phyloP scores from a whole-genome alignment of 1,284 basidiomycete genomes.

The Malassezia brasiliensis region DNA sequence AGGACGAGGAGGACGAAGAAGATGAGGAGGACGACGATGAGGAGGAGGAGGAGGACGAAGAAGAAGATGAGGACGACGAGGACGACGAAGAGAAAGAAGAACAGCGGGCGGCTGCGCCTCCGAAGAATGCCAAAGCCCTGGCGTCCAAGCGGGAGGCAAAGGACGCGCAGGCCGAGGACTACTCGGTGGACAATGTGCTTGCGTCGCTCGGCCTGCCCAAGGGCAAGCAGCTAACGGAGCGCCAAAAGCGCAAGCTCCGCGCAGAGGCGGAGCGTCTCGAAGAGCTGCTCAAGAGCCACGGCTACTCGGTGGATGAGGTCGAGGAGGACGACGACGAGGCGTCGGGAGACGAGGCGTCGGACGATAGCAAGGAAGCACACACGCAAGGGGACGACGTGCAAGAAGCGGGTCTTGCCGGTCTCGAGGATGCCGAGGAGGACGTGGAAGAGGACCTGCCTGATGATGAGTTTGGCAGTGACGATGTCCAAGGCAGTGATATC shows the following conservation, averaged over 20 bases:
- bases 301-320: constrained; percentile 25
- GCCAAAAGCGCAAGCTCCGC: constrained; percentile 42
- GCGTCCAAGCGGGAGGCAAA: constrained; percentile 9
- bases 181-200: constrained; percentile 11
- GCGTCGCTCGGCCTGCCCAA: constrained; percentile 28
- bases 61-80: constrained; percentile 22
- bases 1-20: constrained; percentile 19
- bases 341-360: constrained; percentile 25
- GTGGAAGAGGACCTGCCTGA: constrained; percentile 13
- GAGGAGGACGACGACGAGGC: constrained; percentile 17
- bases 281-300: constrained; percentile 41
- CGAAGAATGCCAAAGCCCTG: background rate
- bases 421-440: constrained; percentile 26
- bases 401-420: constrained; percentile 13
- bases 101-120: constrained; percentile 3
- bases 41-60: constrained; percentile 17
- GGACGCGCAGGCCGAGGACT: background rate
- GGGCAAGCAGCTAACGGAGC: constrained; percentile 33
- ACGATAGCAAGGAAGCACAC: constrained; percentile 25
- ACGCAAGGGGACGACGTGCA: constrained; percentile 2
- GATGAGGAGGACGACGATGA: constrained; percentile 8
- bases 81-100: constrained; percentile 19
- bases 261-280: constrained; percentile 47
- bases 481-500: constrained; percentile 11
- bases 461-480: constrained; percentile 16